These are phyloP conservation scores for Amesomyces nigricolor DNA, from an alignment of 2,329 filamentous ascomycete genomes.

Conservation along the genomic window DNA sequence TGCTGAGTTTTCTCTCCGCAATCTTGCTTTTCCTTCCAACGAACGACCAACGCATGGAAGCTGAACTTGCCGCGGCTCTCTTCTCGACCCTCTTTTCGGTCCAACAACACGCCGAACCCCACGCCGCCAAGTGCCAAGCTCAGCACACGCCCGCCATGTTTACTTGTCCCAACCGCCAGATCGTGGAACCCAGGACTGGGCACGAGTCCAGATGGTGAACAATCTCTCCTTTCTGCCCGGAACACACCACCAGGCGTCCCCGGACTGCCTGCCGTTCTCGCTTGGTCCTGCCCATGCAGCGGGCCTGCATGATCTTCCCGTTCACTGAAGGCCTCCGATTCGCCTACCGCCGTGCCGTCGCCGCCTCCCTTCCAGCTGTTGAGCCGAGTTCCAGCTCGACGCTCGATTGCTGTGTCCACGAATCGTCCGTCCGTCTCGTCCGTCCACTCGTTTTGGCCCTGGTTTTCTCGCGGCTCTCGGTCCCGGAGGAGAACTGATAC, in stretches of 20 bases:
- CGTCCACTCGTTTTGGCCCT: constrained; percentile 16
- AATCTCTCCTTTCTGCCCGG: too few relatives aligned
- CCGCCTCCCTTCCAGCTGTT: background rate
- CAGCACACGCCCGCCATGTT: too few relatives aligned
- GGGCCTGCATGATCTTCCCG: constrained; percentile 16
- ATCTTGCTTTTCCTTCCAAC: background rate
- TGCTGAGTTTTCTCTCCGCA: background rate
- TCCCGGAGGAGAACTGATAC: background rate
- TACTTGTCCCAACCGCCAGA: too few relatives aligned
- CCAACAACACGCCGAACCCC: too few relatives aligned
- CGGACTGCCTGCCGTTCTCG: background rate
- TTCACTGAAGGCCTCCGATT: constrained; percentile 2
- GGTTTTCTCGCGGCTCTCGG: background rate
- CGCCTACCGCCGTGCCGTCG: constrained; percentile 8
- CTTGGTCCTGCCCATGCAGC: background rate
- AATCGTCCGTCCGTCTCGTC: constrained; percentile 14
- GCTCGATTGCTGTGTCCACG: background rate
- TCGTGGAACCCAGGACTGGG: too few relatives aligned
- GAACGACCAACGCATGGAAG: too few relatives aligned
- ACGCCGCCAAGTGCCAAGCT: too few relatives aligned
- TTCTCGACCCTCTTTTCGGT: too few relatives aligned
- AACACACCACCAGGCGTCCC: background rate
- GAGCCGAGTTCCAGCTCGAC: background rate
- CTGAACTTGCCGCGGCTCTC: too few relatives aligned
- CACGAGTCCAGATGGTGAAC: too few relatives aligned